Evolutionary conservation across 2,329 filamentous ascomycete species (phyloP), one percentile per base, ranked within the genome.

Genomic region (Botrytis aclada): DNA sequence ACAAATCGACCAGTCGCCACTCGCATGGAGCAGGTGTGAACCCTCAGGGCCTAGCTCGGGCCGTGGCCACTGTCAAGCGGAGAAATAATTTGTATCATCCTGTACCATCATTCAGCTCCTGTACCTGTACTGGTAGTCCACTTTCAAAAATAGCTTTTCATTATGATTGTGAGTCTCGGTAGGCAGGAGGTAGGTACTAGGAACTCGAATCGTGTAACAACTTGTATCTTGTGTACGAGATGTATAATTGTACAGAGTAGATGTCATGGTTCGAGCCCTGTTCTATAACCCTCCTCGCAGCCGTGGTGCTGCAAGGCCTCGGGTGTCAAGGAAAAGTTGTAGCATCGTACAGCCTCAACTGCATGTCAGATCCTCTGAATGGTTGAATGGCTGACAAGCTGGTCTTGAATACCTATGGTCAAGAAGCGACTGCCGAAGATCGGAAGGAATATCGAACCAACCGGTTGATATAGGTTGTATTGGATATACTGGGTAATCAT

Each of bases 41-140:
- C 63, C 63, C 43, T 51, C 29, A 66, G 34, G 64, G 64, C 25
- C 47, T 41, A 67, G 64, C 47, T 67, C 64, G 34, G 64, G 64
- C 64, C 45, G 47, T 39, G 64, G 16, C 25, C 32, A 54, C 34
- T 67, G 16, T 29, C 25, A 39, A 54, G 64, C 64, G 64, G 64
- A 67, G 64, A 67, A 67, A 66, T 65, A 47, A n/a, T 51, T 65
- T 34, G 63, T 37, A 37, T 65, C 43, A 37, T 51, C 32, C 47
- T 51, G 47, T 51, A n/a, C 47, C 1, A 51, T 51, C 47, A 51
- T n/a, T 51, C 43, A 51, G 22, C 47, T 66, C 63, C 43, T 65
- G 63, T 14, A n/a, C 20, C 47, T 51, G 20, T 45, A 9, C 22
- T 20, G 39, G 25, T 16, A 18, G 60, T 62, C 60, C 60, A 62